phyloP scores from a whole-genome alignment of 495 filamentous ascomycete genomes.

The Cenococcum geophilum region DNA sequence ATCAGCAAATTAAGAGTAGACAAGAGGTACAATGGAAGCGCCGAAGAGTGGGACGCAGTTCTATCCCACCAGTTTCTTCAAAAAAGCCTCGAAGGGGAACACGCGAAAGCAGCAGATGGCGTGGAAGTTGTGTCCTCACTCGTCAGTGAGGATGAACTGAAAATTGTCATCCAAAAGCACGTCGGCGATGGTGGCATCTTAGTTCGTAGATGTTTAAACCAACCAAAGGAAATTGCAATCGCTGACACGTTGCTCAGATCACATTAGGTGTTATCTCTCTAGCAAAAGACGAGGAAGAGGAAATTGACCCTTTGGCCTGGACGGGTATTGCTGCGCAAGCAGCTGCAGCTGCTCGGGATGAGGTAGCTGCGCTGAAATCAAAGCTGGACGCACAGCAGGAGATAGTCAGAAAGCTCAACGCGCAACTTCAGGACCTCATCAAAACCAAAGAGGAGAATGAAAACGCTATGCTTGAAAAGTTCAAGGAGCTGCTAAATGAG shows the following conservation, averaged over 20 bases:
- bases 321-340: slow-evolving; percentile 48
- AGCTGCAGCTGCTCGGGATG: slow-evolving; percentile 41
- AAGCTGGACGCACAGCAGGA: slow-evolving; percentile 43
- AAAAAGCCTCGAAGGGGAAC: slow-evolving; percentile 14
- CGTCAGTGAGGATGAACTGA: slow-evolving; percentile 10
- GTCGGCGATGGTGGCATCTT: slow-evolving; percentile 21
- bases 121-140: slow-evolving; percentile 33
- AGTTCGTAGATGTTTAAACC: slow-evolving; percentile 8
- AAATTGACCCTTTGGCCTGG: slow-evolving; percentile 70
- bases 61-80: slow-evolving; percentile 41
- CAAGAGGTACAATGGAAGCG: slow-evolving; percentile 37
- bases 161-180: slow-evolving; percentile 16
- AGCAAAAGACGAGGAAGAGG: slow-evolving; percentile 54
- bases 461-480: slow-evolving; percentile 62
- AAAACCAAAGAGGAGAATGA: slow-evolving; percentile 53
- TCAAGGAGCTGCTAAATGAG: slow-evolving; percentile 66
- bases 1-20: slow-evolving; percentile 13
- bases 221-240: no score
- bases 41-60: slow-evolving; percentile 53
- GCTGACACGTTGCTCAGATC: slow-evolving; percentile 7
- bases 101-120: slow-evolving; percentile 25
- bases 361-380: slow-evolving; percentile 45
- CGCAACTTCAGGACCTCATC: slow-evolving; percentile 38
- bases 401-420: slow-evolving; percentile 35
- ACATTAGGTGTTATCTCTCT: slow-evolving; percentile 59